Percentiles rank a stretch among this genome's conserved stretches.
phyloP scores from a whole-genome alignment of 176 grass and related monocot genomes.

The Pontederia paniculata region DNA sequence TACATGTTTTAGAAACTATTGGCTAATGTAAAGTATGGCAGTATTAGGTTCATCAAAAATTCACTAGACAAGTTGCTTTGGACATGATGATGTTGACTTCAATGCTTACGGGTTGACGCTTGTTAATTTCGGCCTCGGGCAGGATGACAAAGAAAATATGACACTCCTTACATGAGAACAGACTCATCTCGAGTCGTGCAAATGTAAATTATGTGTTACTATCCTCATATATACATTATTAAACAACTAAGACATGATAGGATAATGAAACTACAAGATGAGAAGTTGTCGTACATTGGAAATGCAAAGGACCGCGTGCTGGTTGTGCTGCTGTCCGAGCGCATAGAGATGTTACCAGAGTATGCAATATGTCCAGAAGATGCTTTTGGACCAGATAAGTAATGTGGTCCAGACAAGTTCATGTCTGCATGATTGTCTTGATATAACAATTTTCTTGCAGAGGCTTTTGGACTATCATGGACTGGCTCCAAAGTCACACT shows the following conservation, averaged over 20 bases:
- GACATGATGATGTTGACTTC: no score
- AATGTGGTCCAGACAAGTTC: neutral
- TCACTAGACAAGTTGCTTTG: no score
- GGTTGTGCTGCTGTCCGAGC: constrained; percentile 10
- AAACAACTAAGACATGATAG: neutral
- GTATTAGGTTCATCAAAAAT: no score
- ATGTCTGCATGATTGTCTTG: neutral
- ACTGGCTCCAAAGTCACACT: neutral
- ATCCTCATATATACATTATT: neutral
- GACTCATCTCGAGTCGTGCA: no score
- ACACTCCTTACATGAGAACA: no score
- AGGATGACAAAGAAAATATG: no score
- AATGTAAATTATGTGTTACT: no score
- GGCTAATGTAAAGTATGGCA: no score
- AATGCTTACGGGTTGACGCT: no score
- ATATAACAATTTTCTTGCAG: neutral
- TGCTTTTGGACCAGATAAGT: neutral
- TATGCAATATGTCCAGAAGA: constrained; percentile 7
- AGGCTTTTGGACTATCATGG: neutral
- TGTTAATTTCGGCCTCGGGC: no score
- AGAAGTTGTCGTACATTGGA: constrained; percentile 1
- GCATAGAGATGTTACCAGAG: constrained; percentile 12
- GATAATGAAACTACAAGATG: neutral
- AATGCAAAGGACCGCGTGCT: constrained; percentile 15
- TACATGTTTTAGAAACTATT: neutral